Conservation (phyloP, 2,329 filamentous ascomycete species). For the Pseudogymnoascus sp. region DNA sequence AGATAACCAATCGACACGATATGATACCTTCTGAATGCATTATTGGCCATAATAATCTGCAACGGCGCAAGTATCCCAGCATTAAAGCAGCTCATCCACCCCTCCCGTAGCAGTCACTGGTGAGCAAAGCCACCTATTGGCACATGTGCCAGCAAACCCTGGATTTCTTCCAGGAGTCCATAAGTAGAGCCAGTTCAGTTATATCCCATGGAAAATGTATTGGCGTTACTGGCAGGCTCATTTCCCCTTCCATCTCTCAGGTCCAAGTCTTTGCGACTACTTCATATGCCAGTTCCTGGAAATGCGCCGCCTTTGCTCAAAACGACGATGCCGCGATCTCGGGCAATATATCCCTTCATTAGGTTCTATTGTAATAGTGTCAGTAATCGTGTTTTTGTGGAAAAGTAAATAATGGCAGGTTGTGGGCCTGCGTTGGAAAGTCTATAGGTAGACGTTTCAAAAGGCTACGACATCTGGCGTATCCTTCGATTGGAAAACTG, state of each 20-base stretch:
- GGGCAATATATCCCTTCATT: constrained; percentile 97
- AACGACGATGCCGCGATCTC: constrained; percentile 82
- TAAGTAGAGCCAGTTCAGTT: neutral
- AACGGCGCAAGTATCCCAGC: neutral
- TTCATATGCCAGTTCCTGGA: constrained; percentile 70
- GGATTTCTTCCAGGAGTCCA: neutral
- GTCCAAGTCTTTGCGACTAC: neutral
- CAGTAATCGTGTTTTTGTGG: constrained; percentile 24
- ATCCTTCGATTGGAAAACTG: constrained; percentile 23
- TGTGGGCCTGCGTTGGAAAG: neutral
- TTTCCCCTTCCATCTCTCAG: neutral
- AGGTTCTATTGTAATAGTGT: constrained; percentile 21
- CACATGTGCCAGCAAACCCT: neutral
- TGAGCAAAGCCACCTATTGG: neutral
- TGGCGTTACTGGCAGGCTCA: neutral
- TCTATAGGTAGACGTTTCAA: neutral
- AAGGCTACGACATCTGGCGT: neutral
- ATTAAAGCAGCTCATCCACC: neutral
- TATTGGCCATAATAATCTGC: neutral
- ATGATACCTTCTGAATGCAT: neutral
- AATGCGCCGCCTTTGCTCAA: constrained; percentile 90
- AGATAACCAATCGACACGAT: neutral
- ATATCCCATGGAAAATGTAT: neutral
- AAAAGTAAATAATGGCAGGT: neutral
- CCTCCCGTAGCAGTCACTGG: neutral